Evolutionary conservation across 768 basidiomycete genomes (phyloP).

Genomic region (Nevesoporus exiguus): DNA sequence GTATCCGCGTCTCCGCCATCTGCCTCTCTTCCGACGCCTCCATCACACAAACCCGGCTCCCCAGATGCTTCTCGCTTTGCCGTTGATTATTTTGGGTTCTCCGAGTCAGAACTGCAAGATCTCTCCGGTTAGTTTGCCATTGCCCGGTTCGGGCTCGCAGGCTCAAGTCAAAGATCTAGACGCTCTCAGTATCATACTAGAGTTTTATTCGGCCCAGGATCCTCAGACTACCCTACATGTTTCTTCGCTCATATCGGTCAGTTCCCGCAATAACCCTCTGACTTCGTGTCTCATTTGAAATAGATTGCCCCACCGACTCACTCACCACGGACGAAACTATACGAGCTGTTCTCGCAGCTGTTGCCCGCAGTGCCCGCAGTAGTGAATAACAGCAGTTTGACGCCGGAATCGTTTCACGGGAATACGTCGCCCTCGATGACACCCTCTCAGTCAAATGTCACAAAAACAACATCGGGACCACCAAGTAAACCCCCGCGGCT

Average conservation of each 20-base stretch:
- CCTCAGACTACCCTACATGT: constrained; percentile 48
- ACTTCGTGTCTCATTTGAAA: constrained; percentile 7
- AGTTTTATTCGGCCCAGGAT: constrained; percentile 71
- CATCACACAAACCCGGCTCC: constrained; percentile 69
- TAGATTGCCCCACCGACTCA: constrained; percentile 51
- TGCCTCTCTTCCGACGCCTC: constrained; percentile 76
- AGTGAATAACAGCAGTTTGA: constrained; percentile 40
- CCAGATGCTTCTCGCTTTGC: constrained; percentile 68
- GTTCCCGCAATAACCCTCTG: constrained; percentile 24
- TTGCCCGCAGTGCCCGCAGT: constrained; percentile 19
- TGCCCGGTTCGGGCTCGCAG: background rate
- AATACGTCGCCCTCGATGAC: constrained; percentile 46
- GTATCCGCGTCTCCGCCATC: constrained; percentile 70
- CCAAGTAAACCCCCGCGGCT: constrained; percentile 18
- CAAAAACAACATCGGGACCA: constrained; percentile 15
- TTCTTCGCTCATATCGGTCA: constrained; percentile 45
- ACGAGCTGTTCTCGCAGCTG: constrained; percentile 38
- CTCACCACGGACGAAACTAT: constrained; percentile 37
- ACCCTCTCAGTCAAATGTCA: constrained; percentile 18
- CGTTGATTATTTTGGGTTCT: constrained; percentile 63
- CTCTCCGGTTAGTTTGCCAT: constrained; percentile 52
- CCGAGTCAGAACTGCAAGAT: constrained; percentile 50
- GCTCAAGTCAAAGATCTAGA: constrained; percentile 39
- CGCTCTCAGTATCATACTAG: constrained; percentile 60
- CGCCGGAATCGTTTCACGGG: constrained; percentile 61